Evolutionary conservation across 2,329 filamentous ascomycete species (phyloP).

Genomic region (Talaromyces marneffei): DNA sequence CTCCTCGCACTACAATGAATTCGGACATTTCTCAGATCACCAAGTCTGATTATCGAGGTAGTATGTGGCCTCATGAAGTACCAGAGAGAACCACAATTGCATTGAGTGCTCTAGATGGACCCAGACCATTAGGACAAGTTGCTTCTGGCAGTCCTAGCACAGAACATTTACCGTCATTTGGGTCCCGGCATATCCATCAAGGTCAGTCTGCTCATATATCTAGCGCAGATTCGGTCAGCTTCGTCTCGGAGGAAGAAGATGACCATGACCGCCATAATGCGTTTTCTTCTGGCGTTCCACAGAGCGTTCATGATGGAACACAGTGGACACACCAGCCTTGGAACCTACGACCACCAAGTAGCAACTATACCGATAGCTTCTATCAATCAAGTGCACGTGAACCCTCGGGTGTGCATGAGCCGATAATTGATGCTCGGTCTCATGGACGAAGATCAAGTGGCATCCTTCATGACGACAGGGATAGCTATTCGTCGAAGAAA

Average conservation of each 20-base stretch:
- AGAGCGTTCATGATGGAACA: conserved; percentile 23
- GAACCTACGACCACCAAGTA: conserved; percentile 25
- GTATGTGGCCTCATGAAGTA: conserved; percentile 34
- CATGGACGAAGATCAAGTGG: conserved; percentile 27
- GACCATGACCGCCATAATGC: conserved; percentile 24
- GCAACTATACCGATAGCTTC: conserved; percentile 37
- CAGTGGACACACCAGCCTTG: conserved; percentile 18
- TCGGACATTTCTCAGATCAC: conserved; percentile 26
- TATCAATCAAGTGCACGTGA: conserved; percentile 26
- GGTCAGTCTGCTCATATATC: conserved; percentile 41
- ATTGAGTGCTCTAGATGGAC: conserved; percentile 26
- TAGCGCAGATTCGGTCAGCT: conserved; percentile 37
- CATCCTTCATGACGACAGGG: conserved; percentile 27
- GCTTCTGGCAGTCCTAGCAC: conserved; percentile 40
- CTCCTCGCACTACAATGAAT: conserved; percentile 22
- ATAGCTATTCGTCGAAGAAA: conserved; percentile 20
- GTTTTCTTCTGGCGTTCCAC: conserved; percentile 25
- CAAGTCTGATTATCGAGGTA: conserved; percentile 34
- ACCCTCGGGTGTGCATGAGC: conserved; percentile 16
- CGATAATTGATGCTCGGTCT: conserved; percentile 15
- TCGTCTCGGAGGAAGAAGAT: conserved; percentile 30
- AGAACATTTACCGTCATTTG: conserved; percentile 26
- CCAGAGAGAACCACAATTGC: conserved; percentile 8
- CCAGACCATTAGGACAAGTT: conserved; percentile 37
- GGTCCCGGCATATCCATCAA: conserved; percentile 32